Conservation (phyloP, 306 rosid genomes). For the Carpinus fangiana region DNA sequence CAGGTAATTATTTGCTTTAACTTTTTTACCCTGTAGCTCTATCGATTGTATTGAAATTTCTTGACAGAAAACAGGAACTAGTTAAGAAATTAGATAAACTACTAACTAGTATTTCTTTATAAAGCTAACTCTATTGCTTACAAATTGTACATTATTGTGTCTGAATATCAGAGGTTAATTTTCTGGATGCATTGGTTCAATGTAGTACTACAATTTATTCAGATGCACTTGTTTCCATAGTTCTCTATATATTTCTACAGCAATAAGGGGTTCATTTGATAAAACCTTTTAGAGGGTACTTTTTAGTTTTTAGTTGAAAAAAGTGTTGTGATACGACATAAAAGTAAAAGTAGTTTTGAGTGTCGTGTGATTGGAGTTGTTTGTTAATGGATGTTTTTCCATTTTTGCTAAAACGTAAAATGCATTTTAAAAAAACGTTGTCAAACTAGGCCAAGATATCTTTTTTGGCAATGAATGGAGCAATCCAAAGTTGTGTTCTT, state of each 20-base stretch:
- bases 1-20: conserved; percentile 49
- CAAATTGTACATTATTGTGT: background rate
- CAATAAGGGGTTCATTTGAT: background rate
- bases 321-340: too few species aligned
- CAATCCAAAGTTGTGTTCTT: conserved; percentile 1
- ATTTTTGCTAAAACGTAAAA: too few species aligned
- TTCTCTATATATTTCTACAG: background rate
- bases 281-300: too few species aligned
- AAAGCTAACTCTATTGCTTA: background rate
- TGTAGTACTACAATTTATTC: background rate
- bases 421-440: too few species aligned
- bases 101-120: too few species aligned
- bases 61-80: background rate
- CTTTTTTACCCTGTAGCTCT: background rate
- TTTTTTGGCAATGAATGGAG: background rate
- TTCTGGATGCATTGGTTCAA: background rate
- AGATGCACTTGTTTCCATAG: background rate
- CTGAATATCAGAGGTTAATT: background rate
- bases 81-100: background rate
- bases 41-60: conserved; percentile 11
- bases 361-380: too few species aligned
- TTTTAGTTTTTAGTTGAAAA: too few species aligned
- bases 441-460: too few species aligned
- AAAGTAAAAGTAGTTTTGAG: too few species aligned
- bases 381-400: too few species aligned